A percentile compares a stretch with the other conserved stretches of the same genome.
These are phyloP conservation scores for Calycina marina DNA, from an alignment of 2,329 filamentous ascomycete species.

Conservation along the genomic window DNA sequence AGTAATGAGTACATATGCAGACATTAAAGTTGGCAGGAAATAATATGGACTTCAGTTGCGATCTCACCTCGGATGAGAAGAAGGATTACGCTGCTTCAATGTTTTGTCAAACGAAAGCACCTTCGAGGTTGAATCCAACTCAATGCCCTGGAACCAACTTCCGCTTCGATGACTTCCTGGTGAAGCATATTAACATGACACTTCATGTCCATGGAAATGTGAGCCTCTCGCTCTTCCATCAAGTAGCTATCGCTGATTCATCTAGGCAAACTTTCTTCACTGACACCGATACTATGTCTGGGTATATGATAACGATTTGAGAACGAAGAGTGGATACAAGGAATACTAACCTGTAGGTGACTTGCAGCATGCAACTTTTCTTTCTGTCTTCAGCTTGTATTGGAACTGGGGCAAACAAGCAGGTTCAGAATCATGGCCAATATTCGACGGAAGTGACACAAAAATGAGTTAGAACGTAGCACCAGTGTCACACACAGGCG, in stretches of 20 bases:
- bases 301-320: constrained; percentile 27
- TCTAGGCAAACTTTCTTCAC: constrained; percentile 23
- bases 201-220: constrained; percentile 9
- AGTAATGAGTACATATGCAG: not conserved
- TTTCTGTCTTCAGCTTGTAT: constrained; percentile 18
- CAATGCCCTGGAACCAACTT: constrained; percentile 10
- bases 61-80: constrained; percentile 6
- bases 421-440: constrained; percentile 30
- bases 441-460: constrained; percentile 38
- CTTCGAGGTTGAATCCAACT: constrained; percentile 19
- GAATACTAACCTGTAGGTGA: constrained; percentile 25
- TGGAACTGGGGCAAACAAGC: constrained; percentile 35
- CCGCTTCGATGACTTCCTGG: constrained; percentile 24
- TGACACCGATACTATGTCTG: constrained; percentile 30
- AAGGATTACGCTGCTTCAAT: constrained; percentile 24
- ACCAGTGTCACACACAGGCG: constrained; percentile 10
- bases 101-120: constrained; percentile 22
- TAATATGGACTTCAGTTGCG: constrained; percentile 2
- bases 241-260: not conserved
- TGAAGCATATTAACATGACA: constrained; percentile 23
- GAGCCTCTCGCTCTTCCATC: not conserved
- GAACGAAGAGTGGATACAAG: constrained; percentile 27
- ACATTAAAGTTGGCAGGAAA: not conserved
- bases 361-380: constrained; percentile 22
- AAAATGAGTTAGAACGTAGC: constrained; percentile 34